Conservation (phyloP, 495 filamentous ascomycete genomes). For the Aspergillus mulundensis region DNA sequence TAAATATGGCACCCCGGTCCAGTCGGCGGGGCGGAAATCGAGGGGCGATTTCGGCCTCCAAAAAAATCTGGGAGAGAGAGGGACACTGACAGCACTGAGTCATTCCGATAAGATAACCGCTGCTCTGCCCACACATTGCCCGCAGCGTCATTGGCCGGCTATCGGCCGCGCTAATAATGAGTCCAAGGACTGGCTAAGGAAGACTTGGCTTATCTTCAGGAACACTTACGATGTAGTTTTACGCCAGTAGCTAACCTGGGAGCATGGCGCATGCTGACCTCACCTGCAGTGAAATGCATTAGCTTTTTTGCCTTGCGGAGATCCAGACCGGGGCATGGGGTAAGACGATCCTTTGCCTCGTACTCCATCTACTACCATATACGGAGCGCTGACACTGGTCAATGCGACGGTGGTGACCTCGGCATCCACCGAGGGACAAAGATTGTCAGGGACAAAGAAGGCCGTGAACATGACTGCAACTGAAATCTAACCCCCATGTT, state of each 20-base stretch:
- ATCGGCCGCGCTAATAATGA: neutral
- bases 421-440: constrained; percentile 3
- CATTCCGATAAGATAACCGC: constrained; percentile 44
- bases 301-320: neutral
- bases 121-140: neutral
- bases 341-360: neutral
- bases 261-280: neutral
- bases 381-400: neutral
- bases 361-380: neutral
- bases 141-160: constrained; percentile 12
- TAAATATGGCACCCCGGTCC: constrained; percentile 21
- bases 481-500: neutral
- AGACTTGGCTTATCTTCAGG: neutral
- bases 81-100: constrained; percentile 29
- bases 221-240: constrained; percentile 3
- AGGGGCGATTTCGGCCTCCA: constrained; percentile 41
- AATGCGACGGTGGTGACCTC: neutral
- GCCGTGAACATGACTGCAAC: neutral
- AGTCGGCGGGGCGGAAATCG: constrained; percentile 29
- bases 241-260: neutral
- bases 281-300: neutral
- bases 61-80: neutral
- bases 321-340: neutral
- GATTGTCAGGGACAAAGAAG: neutral
- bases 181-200: neutral